A percentile compares a stretch with the other conserved stretches of the same genome.
Evolutionary conservation across 495 filamentous ascomycete genomes (phyloP).

Genomic region (Tuber magnatum): DNA sequence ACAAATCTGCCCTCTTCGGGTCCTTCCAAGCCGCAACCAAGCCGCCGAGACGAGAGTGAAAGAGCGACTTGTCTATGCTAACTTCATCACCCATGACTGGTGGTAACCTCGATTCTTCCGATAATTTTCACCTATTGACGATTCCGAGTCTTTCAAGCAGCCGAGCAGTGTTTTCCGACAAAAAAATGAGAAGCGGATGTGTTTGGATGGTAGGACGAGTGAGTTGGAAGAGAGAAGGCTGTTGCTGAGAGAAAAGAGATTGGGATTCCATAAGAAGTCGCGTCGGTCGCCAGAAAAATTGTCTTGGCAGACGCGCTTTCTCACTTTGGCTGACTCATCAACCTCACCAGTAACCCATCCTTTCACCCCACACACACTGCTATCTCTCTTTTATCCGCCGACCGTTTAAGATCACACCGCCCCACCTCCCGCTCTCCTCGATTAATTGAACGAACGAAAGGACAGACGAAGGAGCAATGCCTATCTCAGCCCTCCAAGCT

Average conservation of each 20-base stretch:
- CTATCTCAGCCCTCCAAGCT: conserved; percentile 32
- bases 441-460: background rate
- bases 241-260: conserved; percentile 19
- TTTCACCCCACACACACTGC: background rate
- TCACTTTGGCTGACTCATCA: conserved; percentile 8
- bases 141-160: background rate
- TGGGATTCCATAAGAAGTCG: conserved; percentile 33
- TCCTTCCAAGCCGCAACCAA: conserved; percentile 88
- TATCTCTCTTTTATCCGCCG: background rate
- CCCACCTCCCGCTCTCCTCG: background rate
- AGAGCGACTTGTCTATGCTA: conserved; percentile 82
- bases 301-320: conserved; percentile 32
- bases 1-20: conserved; percentile 83
- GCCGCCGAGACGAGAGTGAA: conserved; percentile 82
- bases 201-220: conserved; percentile 6
- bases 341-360: conserved; percentile 5
- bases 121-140: conserved; percentile 1
- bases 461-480: conserved; percentile 24
- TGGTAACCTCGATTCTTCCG: background rate
- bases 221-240: conserved; percentile 24
- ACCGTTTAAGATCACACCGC: background rate
- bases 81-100: conserved; percentile 51
- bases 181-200: conserved; percentile 15
- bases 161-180: background rate
- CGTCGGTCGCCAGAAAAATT: conserved; percentile 23